phyloP scores from a whole-genome alignment of 441 rosid genomes.

The Aleurites moluccanus region DNA sequence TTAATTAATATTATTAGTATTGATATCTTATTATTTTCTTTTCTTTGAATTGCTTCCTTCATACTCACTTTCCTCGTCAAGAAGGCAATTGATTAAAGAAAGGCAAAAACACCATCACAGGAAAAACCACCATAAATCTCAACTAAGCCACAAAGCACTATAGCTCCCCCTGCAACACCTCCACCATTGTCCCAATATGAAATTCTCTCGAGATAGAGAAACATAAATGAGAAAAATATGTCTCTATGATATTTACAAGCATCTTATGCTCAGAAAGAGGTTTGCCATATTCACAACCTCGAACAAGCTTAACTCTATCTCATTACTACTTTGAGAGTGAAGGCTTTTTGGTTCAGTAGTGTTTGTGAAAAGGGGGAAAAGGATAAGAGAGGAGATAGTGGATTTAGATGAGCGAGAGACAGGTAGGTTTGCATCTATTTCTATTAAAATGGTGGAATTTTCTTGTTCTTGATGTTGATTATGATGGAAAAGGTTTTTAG shows the following conservation, averaged over 20 bases:
- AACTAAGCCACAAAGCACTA: slow-evolving; percentile 28
- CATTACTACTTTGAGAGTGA: slow-evolving; percentile 73
- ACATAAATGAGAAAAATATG: slow-evolving; percentile 75
- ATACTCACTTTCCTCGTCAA: too few relatives aligned
- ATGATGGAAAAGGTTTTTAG: slow-evolving; percentile 39
- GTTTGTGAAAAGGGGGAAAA: slow-evolving; percentile 27
- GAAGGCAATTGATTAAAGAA: too few relatives aligned
- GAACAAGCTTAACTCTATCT: slow-evolving; percentile 79
- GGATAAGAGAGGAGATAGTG: slow-evolving; percentile 35
- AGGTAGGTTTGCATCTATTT: slow-evolving; percentile 38
- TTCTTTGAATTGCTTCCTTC: too few relatives aligned
- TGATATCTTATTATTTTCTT: too few relatives aligned
- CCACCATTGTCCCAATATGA: slow-evolving; percentile 76
- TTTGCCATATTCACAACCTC: slow-evolving; percentile 46
- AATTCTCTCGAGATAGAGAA: slow-evolving; percentile 55
- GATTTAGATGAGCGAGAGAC: slow-evolving; percentile 46
- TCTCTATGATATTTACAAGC: slow-evolving; percentile 77
- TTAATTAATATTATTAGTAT: too few relatives aligned
- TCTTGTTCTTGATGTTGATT: slow-evolving; percentile 25
- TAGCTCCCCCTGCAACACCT: slow-evolving; percentile 51
- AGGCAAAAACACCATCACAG: slow-evolving; percentile 24
- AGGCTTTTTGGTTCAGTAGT: slow-evolving; percentile 20
- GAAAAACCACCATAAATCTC: slow-evolving; percentile 29
- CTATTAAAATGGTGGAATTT: slow-evolving; percentile 15
- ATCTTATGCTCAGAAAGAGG: slow-evolving; percentile 62